These are phyloP conservation scores for Tetradesmus obliquus DNA, from an alignment of 139 green algal species.

Conservation along the genomic window DNA sequence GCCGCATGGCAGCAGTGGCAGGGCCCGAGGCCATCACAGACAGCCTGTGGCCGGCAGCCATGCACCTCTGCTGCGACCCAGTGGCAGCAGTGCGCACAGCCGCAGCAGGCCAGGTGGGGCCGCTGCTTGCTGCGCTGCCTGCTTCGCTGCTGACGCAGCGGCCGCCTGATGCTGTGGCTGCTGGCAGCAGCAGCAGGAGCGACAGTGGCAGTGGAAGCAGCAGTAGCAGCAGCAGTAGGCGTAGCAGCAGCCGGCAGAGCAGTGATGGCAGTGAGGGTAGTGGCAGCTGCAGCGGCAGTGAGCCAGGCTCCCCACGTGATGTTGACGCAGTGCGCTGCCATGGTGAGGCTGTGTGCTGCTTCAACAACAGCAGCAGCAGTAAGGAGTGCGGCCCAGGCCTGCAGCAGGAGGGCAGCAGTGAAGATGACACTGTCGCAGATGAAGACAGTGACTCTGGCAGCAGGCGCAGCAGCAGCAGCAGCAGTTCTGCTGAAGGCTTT, in stretches of 20 bases:
- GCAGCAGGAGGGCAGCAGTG: background rate
- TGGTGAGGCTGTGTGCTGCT: background rate
- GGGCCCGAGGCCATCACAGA: constrained; percentile 40
- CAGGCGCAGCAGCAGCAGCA: background rate
- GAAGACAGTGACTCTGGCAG: background rate
- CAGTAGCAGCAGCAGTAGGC: background rate
- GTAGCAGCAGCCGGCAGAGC: background rate
- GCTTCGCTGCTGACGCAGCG: background rate
- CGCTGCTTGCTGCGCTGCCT: constrained; percentile 45
- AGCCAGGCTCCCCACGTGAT: background rate
- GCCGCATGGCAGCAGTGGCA: constrained; percentile 30
- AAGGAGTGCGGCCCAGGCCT: background rate
- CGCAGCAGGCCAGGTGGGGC: constrained; percentile 57
- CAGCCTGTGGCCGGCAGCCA: constrained; percentile 56
- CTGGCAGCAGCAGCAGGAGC: background rate
- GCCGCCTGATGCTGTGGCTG: background rate
- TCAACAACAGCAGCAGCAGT: background rate
- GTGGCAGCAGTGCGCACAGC: constrained; percentile 60
- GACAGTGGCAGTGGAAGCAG: constrained; percentile 14
- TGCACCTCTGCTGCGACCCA: constrained; percentile 61
- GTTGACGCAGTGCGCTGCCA: background rate
- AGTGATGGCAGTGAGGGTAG: background rate
- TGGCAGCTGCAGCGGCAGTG: background rate
- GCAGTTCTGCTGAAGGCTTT: background rate
- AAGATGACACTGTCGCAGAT: background rate